A percentile compares a stretch with the other conserved stretches of the same genome.
These are phyloP conservation scores for Globisporangium takayamanum DNA, from an alignment of 352 stramenopile species.

Conservation along the genomic window DNA sequence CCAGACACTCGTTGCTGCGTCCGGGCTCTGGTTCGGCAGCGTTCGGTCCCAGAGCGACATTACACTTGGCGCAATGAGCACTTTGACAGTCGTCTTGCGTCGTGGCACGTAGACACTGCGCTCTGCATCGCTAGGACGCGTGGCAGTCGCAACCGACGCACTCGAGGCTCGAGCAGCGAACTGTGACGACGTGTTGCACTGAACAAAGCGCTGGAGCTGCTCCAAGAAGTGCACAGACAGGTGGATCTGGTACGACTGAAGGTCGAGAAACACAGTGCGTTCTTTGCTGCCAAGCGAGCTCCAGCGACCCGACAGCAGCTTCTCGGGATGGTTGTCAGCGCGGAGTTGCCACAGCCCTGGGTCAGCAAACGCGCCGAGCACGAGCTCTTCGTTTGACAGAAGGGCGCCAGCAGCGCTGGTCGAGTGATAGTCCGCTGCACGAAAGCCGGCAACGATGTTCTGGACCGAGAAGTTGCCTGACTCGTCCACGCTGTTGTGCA, in stretches of 20 bases:
- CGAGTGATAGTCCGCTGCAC: constrained; percentile 1
- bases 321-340: constrained; percentile 68
- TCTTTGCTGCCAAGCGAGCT: constrained; percentile 25
- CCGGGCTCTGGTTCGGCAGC: not conserved
- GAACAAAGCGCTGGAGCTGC: constrained; percentile 22
- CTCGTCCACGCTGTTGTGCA: constrained; percentile 18
- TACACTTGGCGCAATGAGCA: constrained; percentile 58
- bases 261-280: constrained; percentile 52
- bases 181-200: not conserved
- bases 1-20: constrained; percentile 31
- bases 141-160: too few relatives aligned
- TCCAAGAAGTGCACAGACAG: constrained; percentile 48
- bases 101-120: constrained; percentile 4
- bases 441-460: constrained; percentile 52
- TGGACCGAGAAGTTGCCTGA: constrained; percentile 46
- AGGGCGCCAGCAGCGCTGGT: not conserved
- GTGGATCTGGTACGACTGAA: constrained; percentile 67
- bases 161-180: not conserved
- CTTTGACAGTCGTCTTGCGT: constrained; percentile 37
- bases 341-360: constrained; percentile 63
- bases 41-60: constrained; percentile 47
- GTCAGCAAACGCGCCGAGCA: constrained; percentile 62
- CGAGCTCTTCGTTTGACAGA: constrained; percentile 39
- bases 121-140: not conserved
- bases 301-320: constrained; percentile 57